Percentiles rank a stretch among this genome's conserved stretches.
phyloP scores from a whole-genome alignment of 1,284 basidiomycete genomes.

The Marasmius oreades region DNA sequence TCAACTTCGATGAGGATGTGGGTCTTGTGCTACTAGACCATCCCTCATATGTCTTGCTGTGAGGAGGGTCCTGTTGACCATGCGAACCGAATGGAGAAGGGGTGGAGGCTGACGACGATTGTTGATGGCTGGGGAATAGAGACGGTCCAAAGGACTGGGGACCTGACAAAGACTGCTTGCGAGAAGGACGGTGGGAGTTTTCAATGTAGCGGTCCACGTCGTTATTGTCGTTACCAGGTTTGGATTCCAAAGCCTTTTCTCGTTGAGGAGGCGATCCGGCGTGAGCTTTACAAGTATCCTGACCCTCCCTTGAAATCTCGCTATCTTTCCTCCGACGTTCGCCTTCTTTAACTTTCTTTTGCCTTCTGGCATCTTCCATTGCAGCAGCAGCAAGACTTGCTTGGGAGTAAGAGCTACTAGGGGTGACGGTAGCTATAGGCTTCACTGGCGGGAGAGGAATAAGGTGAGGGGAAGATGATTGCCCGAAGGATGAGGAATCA shows the following conservation, averaged over 20 bases:
- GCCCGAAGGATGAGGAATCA: not conserved
- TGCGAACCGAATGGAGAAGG: not conserved
- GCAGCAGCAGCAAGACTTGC: slow-evolving; percentile 2
- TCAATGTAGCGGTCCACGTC: not conserved
- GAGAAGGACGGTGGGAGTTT: not conserved
- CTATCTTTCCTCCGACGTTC: slow-evolving; percentile 1
- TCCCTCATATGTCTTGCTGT: not conserved
- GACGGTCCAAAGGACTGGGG: not conserved
- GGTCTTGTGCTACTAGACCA: not conserved
- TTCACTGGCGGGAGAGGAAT: slow-evolving; percentile 12
- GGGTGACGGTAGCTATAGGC: slow-evolving; percentile 8
- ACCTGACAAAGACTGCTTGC: not conserved
- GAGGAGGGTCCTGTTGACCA: not conserved
- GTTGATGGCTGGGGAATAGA: not conserved
- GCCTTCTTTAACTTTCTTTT: slow-evolving; percentile 1
- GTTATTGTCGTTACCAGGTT: not conserved
- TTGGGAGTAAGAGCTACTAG: slow-evolving; percentile 9
- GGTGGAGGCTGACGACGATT: not conserved
- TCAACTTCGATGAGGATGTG: not conserved
- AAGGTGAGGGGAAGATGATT: slow-evolving; percentile 6
- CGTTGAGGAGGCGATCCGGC: not conserved
- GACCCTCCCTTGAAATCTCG: not conserved
- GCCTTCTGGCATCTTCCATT: not conserved
- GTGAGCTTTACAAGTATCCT: not conserved
- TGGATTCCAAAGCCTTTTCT: not conserved